These are phyloP conservation scores for Phytophthora cryptogea DNA, from an alignment of 352 stramenopile species.

Conservation along the genomic window DNA sequence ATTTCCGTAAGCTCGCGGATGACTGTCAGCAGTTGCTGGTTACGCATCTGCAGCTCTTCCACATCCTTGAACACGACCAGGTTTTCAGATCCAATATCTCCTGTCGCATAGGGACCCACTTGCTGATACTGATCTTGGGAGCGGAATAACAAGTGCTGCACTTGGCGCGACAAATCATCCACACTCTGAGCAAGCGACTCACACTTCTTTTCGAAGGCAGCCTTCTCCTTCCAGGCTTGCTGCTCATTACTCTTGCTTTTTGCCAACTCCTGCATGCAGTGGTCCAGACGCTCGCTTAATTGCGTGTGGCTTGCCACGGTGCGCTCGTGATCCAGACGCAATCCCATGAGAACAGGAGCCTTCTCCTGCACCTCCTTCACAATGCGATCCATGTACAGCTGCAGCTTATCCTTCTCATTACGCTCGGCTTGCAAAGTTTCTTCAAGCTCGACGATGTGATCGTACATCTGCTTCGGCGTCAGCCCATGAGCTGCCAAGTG, in stretches of 20 bases:
- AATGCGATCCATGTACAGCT: slow-evolving; percentile 92
- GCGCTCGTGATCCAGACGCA: slow-evolving; percentile 91
- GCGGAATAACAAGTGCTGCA: slow-evolving; percentile 88
- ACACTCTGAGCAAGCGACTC: slow-evolving; percentile 80
- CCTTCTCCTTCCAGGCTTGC: slow-evolving; percentile 64
- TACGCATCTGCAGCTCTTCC: slow-evolving; percentile 90
- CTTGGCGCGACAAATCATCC: slow-evolving; percentile 91
- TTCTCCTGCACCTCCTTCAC: slow-evolving; percentile 93
- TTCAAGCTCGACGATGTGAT: slow-evolving; percentile 88
- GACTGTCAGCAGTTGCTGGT: slow-evolving; percentile 89
- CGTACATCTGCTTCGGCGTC: slow-evolving; percentile 90
- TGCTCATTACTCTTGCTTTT: slow-evolving; percentile 80
- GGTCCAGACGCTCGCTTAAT: slow-evolving; percentile 70
- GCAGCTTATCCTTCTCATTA: slow-evolving; percentile 85
- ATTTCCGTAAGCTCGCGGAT: slow-evolving; percentile 79
- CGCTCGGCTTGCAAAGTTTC: slow-evolving; percentile 80
- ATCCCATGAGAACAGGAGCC: slow-evolving; percentile 87
- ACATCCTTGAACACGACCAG: slow-evolving; percentile 89
- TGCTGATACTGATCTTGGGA: slow-evolving; percentile 60
- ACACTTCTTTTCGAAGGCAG: slow-evolving; percentile 68
- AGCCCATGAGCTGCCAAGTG: slow-evolving; percentile 73
- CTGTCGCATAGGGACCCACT: slow-evolving; percentile 13
- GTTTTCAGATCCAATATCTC: slow-evolving; percentile 65
- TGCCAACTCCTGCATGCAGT: slow-evolving; percentile 66
- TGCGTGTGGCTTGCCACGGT: slow-evolving; percentile 84